Base-by-base conservation (phyloP, 495 filamentous ascomycete species). In the Penicillium salamii region DNA sequence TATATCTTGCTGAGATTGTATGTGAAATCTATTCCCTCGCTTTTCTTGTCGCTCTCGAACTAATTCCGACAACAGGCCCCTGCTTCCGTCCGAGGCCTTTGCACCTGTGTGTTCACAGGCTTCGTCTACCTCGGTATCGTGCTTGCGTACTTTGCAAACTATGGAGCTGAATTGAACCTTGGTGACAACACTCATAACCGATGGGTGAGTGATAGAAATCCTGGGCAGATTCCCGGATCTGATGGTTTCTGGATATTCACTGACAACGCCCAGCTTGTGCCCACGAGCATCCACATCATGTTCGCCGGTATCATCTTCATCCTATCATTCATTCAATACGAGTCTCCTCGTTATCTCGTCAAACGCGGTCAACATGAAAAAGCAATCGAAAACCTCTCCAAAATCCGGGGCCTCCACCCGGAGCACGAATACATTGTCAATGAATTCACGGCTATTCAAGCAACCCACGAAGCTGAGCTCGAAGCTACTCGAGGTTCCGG, bases 281-380 rank as follows among this genome's bases (percentile, higher is more conserved):
- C 85, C 0, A 87, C 80, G 2, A 82, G 78, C 50, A 63, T 88
- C 19, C 86, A 90, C 49, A 78, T 90, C 65, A 86, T 88, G 20
- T 89, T 89, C 55, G 83, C 85, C 5, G 76, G 80, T 0, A 63
- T 89, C 14, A 84, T 89, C 59, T 76, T 85, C 54, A 47, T 78
- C 43, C 71, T 87, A 21, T 80, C 80, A 2, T 81, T 89, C 60
- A 68, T 85, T 40, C 78, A 84, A 33, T 75, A 76, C 45, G 85
- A 89, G 58, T 85, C 83, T 5, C 83, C 83, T 9, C 78, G 83
- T 46, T 86, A 74, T 55, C 78, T 74, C 37, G 69, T 86, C 63
- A 83, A 80, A 63, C 63, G 71, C 17, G 75, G 76, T 26, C 70
- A 78, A 37, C 61, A 75, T 17, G 78, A 83, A 13, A 58, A 81